These are phyloP conservation scores for Epicoccum nigrum DNA, from an alignment of 2,329 filamentous ascomycete species.

Conservation along the genomic window DNA sequence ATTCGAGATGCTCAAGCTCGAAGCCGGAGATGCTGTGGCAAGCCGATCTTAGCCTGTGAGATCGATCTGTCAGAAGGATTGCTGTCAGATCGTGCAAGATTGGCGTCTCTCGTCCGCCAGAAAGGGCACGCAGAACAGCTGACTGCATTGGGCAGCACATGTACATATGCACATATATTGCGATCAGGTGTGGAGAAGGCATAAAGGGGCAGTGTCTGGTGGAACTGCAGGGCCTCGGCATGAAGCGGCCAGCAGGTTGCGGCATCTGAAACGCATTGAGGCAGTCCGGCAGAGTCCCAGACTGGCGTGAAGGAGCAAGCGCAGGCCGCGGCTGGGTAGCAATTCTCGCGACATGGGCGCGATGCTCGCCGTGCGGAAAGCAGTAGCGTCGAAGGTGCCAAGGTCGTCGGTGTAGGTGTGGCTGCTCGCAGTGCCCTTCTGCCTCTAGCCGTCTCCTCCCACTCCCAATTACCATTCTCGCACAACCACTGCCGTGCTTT, in stretches of 20 bases:
- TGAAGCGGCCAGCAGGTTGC: constrained; percentile 23
- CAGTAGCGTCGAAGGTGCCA: constrained; percentile 8
- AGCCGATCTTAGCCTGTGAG: constrained; percentile 17
- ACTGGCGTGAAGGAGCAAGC: constrained; percentile 8
- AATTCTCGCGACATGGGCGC: constrained; percentile 13
- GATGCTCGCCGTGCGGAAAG: constrained; percentile 11
- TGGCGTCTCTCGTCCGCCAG: not conserved
- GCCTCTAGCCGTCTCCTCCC: constrained; percentile 23
- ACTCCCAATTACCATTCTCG: constrained; percentile 30
- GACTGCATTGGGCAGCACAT: constrained; percentile 5
- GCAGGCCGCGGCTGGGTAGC: constrained; percentile 17
- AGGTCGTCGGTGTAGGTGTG: not conserved
- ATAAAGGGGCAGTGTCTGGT: constrained; percentile 33
- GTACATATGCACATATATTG: not conserved
- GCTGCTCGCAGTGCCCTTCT: constrained; percentile 7
- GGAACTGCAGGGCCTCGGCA: constrained; percentile 23
- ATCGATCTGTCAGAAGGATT: constrained; percentile 9
- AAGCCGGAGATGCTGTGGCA: constrained; percentile 5
- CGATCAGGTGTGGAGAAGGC: constrained; percentile 19
- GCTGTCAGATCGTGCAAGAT: constrained; percentile 5
- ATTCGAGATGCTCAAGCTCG: constrained; percentile 9
- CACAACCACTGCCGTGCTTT: constrained; percentile 35
- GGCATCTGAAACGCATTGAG: constrained; percentile 28
- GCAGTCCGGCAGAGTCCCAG: constrained; percentile 17
- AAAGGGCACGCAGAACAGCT: not conserved